phyloP scores from a whole-genome alignment of 2,329 filamentous ascomycete species.

The Seiridium cupressi region DNA sequence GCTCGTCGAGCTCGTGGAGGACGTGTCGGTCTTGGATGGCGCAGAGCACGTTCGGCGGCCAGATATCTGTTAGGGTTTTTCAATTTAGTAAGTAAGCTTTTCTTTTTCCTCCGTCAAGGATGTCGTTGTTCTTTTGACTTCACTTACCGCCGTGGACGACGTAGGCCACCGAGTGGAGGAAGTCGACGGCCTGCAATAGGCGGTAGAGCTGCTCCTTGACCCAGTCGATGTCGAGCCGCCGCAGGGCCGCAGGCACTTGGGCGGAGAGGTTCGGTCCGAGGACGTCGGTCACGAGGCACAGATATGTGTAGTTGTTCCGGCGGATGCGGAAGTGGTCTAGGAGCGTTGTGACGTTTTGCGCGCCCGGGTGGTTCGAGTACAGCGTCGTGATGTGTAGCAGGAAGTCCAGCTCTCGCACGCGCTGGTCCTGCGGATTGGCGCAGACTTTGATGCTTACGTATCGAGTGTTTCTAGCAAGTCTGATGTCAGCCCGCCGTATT shows the following conservation, averaged over 20 bases:
- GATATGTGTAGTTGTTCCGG: background rate
- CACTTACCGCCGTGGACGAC: slow-evolving; percentile 18
- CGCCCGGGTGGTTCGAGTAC: slow-evolving; percentile 14
- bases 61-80: background rate
- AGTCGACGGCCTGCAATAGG: slow-evolving; percentile 17
- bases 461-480: background rate
- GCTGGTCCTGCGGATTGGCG: slow-evolving; percentile 4
- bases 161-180: slow-evolving; percentile 13
- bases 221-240: slow-evolving; percentile 17
- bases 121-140: too few species aligned
- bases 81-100: too few species aligned
- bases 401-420: slow-evolving; percentile 14
- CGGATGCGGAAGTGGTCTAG: background rate
- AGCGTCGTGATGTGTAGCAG: slow-evolving; percentile 15
- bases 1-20: slow-evolving; percentile 2
- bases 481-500: background rate
- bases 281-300: background rate
- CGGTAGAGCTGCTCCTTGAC: slow-evolving; percentile 20
- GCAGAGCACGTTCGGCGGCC: slow-evolving; percentile 4
- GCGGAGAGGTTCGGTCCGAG: background rate
- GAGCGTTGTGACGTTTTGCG: slow-evolving; percentile 15
- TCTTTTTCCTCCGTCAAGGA: too few species aligned
- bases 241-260: background rate
- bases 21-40: background rate
- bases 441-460: slow-evolving; percentile 14